Percentiles rank a stretch among this genome's conserved stretches.
Conservation (phyloP, 2,329 filamentous ascomycete species). For the Fusarium sambucinum region DNA sequence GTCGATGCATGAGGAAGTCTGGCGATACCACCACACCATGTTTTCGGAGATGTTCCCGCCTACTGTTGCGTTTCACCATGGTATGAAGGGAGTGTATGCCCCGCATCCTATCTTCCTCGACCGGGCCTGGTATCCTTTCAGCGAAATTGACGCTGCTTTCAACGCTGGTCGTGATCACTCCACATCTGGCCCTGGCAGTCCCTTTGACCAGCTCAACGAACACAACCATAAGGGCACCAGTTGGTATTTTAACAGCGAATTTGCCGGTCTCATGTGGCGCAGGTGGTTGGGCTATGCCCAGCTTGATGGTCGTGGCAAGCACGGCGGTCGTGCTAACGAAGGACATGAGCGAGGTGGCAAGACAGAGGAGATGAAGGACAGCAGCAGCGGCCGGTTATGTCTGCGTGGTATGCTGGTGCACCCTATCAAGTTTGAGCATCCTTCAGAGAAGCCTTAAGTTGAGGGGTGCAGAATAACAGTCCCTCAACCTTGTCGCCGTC, state of each 20-base stretch:
- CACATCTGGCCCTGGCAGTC: conserved; percentile 72
- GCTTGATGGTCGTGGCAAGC: conserved; percentile 62
- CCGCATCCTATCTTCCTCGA: conserved; percentile 87
- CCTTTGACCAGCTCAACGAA: conserved; percentile 77
- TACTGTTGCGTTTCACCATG: conserved; percentile 77
- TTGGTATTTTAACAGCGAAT: conserved; percentile 87
- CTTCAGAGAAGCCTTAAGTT: conserved; percentile 54
- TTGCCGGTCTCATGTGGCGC: conserved; percentile 81
- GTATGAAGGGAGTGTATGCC: conserved; percentile 81
- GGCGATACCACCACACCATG: conserved; percentile 75
- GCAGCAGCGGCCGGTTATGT: conserved; percentile 76
- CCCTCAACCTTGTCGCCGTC: conserved; percentile 40
- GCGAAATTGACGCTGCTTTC: conserved; percentile 79
- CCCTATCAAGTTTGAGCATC: conserved; percentile 78
- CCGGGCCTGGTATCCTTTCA: conserved; percentile 75
- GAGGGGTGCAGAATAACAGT: conserved; percentile 2
- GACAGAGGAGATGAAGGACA: conserved; percentile 59
- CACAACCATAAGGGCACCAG: conserved; percentile 85
- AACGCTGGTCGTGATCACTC: conserved; percentile 79
- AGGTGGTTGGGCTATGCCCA: conserved; percentile 77
- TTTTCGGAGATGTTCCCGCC: conserved; percentile 85
- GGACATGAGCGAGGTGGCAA: conserved; percentile 65
- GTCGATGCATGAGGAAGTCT: conserved; percentile 82
- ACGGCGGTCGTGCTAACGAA: conserved; percentile 62
- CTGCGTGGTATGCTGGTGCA: conserved; percentile 83